Base-by-base conservation (phyloP, 2,329 filamentous ascomycete species). In the Trichothecium sympodiale region DNA sequence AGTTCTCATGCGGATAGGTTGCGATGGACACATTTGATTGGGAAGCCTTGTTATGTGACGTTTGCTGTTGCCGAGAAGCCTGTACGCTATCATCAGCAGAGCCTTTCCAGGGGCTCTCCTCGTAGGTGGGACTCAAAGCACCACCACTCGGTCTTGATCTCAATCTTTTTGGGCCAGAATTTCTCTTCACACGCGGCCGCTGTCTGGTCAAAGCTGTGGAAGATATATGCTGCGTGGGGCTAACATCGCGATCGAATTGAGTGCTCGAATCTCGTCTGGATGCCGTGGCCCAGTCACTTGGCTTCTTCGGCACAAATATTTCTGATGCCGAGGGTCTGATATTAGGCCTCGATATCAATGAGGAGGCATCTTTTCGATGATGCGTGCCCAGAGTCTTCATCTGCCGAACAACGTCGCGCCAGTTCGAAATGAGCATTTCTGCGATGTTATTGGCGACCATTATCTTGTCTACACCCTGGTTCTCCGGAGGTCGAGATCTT, bases 351-450 rank as follows among this genome's bases (percentile, higher is more conserved):
- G 42, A 33, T 17, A 38, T 35, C 4, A 44, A 13, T 2, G 46
- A 37, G 5, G 45, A 47, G 9, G 36, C 29, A 12, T 50, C 43
- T 14, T 43, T 48, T 12, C 42, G 45, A 17, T 42, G 44, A 20
- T 54, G 47, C 14, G 49, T 48, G 2, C 54, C 54, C 2, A 78
- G 47, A 29, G 57, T 64, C 38, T 60, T 69, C 60, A 81, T 67
- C 38, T 82, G 71, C 28, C 65, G 61, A 30, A 79, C 71, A 9
- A 80, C 63, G 33, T 79, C 74, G 39, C 71, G 61, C 79, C 78
- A 83, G 42, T 80, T 67, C 2, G 67, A 59, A 33, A 82, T 73
- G 5, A 83, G 56, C 75, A 82, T 80, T 50, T 80, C 74, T 0
- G 74, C 61, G 20, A 82, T 68, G 23, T 58, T 56, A 40, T 75